A percentile compares a stretch with the other conserved stretches of the same genome.
phyloP scores from a whole-genome alignment of 1,284 basidiomycete genomes.

The Trametes polyzona region DNA sequence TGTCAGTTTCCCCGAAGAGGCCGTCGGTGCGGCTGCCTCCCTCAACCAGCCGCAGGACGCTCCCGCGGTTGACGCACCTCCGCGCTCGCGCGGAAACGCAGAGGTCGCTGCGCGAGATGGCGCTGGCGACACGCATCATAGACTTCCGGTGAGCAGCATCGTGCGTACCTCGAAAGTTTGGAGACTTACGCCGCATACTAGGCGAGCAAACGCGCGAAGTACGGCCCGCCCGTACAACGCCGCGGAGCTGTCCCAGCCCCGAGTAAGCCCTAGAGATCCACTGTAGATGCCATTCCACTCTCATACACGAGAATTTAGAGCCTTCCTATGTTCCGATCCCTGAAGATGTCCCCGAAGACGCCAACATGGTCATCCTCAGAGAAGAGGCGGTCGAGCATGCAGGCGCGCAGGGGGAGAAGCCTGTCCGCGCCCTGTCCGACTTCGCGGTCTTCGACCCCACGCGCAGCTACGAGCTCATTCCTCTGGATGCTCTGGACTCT shows the following conservation, averaged over 20 bases:
- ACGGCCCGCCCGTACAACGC: not conserved
- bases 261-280: not conserved
- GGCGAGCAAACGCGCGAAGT: not conserved
- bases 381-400: slow-evolving; percentile 31
- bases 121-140: not conserved
- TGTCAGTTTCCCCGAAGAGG: slow-evolving; percentile 41
- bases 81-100: not conserved
- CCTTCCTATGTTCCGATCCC: slow-evolving; percentile 21
- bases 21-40: not conserved
- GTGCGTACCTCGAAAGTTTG: too few species aligned
- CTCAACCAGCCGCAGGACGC: not conserved
- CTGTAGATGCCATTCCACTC: not conserved
- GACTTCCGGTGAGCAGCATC: not conserved
- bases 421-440: slow-evolving; percentile 41
- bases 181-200: not conserved
- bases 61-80: not conserved
- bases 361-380: slow-evolving; percentile 36
- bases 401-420: slow-evolving; percentile 32
- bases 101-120: not conserved
- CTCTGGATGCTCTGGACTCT: slow-evolving; percentile 37
- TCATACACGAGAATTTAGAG: not conserved
- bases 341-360: slow-evolving; percentile 38
- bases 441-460: slow-evolving; percentile 46
- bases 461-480: slow-evolving; percentile 31
- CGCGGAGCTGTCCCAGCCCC: not conserved